These are phyloP conservation scores for Chenopodium album DNA, from an alignment of 148 eudicot species.

Conservation along the genomic window DNA sequence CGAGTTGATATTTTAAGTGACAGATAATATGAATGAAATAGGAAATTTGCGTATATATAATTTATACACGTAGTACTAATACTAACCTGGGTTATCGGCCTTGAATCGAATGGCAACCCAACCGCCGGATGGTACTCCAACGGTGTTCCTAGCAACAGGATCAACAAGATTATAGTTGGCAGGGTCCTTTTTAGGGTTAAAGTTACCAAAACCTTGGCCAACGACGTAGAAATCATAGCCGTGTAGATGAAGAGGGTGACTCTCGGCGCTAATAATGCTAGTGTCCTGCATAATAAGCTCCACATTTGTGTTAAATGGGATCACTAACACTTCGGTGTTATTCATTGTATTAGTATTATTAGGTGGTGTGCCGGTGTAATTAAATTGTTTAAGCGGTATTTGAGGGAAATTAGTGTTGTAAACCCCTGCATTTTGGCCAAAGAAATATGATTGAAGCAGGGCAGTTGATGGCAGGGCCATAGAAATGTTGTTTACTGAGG, in stretches of 20 bases:
- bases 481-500: conserved; percentile 58
- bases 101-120: conserved; percentile 64
- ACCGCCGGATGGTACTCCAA: conserved; percentile 67
- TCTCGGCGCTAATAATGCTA: conserved; percentile 61
- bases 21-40: not conserved
- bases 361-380: conserved; percentile 57
- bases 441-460: conserved; percentile 42
- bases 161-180: conserved; percentile 52
- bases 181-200: conserved; percentile 51
- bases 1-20: not conserved
- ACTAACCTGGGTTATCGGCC: conserved; percentile 64
- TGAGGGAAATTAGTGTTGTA: conserved; percentile 48
- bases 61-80: not conserved
- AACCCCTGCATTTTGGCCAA: conserved; percentile 34
- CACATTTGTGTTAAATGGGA: conserved; percentile 53
- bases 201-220: conserved; percentile 70
- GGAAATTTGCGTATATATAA: no score
- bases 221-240: conserved; percentile 57
- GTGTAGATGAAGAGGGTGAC: conserved; percentile 72
- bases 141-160: conserved; percentile 58
- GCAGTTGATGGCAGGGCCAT: conserved; percentile 48
- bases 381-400: conserved; percentile 38
- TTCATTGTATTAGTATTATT: conserved; percentile 48
- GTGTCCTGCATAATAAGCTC: conserved; percentile 67
- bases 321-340: conserved; percentile 50